These are phyloP conservation scores for Cotoneaster glaucophyllus DNA, from an alignment of 306 rosid genomes.

Conservation along the genomic window DNA sequence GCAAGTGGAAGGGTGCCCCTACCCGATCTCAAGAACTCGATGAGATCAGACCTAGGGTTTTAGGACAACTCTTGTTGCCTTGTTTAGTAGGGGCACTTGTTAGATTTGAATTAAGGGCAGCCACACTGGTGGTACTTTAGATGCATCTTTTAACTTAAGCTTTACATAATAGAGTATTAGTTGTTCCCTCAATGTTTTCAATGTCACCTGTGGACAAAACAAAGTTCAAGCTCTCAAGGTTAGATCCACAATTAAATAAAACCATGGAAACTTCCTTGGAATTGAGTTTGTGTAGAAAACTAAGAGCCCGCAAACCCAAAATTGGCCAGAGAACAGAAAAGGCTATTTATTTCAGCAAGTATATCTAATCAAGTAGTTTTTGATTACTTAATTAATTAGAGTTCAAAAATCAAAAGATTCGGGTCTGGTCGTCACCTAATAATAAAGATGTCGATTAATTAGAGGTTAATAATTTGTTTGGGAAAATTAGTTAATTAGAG, in stretches of 20 bases:
- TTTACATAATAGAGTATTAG: neutral
- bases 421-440: neutral
- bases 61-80: neutral
- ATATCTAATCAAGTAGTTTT: neutral
- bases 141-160: neutral
- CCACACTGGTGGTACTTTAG: neutral
- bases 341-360: neutral
- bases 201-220: conserved; percentile 36
- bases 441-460: neutral
- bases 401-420: neutral
- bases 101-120: neutral
- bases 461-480: neutral
- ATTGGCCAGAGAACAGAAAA: conserved; percentile 21
- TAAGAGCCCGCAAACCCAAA: neutral
- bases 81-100: neutral
- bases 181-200: neutral
- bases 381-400: neutral
- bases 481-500: conserved; percentile 11
- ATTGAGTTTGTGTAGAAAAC: conserved; percentile 30
- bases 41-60: too few species aligned
- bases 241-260: conserved; percentile 10
- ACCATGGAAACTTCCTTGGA: conserved; percentile 51
- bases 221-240: conserved; percentile 34
- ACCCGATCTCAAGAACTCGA: too few species aligned
- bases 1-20: too few species aligned